Evolutionary conservation across 805 yeast species (phyloP), one percentile per base, ranked within the genome.

Genomic region (Pichia gijzeniarum): DNA sequence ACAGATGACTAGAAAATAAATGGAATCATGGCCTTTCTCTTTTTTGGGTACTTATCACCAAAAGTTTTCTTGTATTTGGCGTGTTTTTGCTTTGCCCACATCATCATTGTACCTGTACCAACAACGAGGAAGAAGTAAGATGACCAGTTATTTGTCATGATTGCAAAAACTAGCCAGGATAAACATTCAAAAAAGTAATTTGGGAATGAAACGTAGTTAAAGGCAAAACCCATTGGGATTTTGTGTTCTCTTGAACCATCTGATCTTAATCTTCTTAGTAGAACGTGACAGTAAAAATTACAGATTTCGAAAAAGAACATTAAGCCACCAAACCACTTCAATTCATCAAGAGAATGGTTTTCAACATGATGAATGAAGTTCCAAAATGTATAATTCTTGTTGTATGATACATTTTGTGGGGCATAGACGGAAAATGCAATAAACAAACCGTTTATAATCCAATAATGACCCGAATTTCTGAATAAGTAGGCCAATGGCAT

Each of bases 51-150:
- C 52, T 79, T 77, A 55, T 79, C 79, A 21, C 89, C 88, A 68
- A 85, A 85, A 46, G 80, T 81, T 57, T 73, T 74, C 59, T 70
- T 68, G 62, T 82, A 84, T 45, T 79, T 70, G 56, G 69, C 71
- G 67, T 91, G 95, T 64, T 88, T 90, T 71, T 87, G 82, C 48
- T 77, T 73, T 19, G 98, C 97, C 97, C 98, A 91, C 44, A 78
- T 55, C 69, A 76, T 82, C 98, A 93, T 91, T 62, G 93, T 96
- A 35, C 64, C 74, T 13, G 85, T 70, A 40, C 93, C 82, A 40
- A 87, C 86, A 17, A 71, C 55, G 41, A 80, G 68, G 68, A 93
- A 93, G 19, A 86, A 57, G 60, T 80, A 73, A 28, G 91, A 76
- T 31, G 89, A 74, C 76, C 91, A 72, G 68, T 89, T 88, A 51